Evolutionary conservation across 352 stramenopile genomes (phyloP).

Genomic region (Globisporangium polare): DNA sequence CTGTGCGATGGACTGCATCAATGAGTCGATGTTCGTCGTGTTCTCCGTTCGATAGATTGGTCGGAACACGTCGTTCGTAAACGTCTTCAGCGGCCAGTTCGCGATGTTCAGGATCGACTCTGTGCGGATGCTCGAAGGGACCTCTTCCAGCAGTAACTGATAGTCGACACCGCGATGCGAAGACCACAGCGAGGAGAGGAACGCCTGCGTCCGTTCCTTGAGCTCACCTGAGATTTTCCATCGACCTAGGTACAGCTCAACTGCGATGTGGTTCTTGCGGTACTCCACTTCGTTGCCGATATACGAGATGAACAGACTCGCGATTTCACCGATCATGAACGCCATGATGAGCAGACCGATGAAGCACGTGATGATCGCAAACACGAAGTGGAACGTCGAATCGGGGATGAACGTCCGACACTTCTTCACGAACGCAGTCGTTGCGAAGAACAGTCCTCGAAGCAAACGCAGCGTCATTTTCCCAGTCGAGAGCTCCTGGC

Average conservation of each 20-base stretch:
- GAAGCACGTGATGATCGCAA: constrained; percentile 51
- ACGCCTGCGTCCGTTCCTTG: constrained; percentile 39
- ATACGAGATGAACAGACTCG: constrained; percentile 67
- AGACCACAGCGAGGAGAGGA: constrained; percentile 60
- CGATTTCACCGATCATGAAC: constrained; percentile 73
- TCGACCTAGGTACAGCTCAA: constrained; percentile 51
- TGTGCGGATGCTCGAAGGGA: constrained; percentile 41
- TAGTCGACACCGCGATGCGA: constrained; percentile 63
- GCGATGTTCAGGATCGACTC: constrained; percentile 53
- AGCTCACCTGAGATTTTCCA: constrained; percentile 46
- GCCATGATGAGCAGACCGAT: constrained; percentile 51
- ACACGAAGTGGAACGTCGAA: constrained; percentile 38
- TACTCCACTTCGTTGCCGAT: constrained; percentile 71
- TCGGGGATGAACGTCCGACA: constrained; percentile 45
- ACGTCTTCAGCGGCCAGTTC: constrained; percentile 29
- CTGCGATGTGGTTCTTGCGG: constrained; percentile 64
- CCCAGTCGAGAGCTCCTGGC: constrained; percentile 11
- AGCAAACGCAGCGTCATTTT: constrained; percentile 33
- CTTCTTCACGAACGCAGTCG: constrained; percentile 66
- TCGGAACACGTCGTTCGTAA: constrained; percentile 39
- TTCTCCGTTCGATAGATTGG: constrained; percentile 28
- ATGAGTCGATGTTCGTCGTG: constrained; percentile 18
- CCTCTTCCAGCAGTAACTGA: constrained; percentile 44
- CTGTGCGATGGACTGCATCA: constrained; percentile 39
- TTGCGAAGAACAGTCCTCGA: constrained; percentile 52